Conservation (phyloP, 1,139 yeast species). For the Saccharomyces pastorianus region DNA sequence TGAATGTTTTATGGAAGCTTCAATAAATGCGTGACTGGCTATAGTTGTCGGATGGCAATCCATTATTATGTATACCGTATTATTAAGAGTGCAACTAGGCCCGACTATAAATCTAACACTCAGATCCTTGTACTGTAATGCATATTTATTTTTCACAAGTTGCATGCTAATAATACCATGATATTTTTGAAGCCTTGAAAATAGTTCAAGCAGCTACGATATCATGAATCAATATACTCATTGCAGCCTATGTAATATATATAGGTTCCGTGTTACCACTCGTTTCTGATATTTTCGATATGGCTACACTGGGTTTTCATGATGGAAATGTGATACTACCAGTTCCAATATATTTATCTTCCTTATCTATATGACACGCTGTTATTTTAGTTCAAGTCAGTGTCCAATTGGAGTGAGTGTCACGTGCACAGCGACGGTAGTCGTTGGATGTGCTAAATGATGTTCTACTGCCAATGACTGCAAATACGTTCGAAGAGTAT, state of each 20-base stretch:
- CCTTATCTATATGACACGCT: too few relatives aligned
- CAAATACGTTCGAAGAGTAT: background rate
- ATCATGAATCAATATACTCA: too few relatives aligned
- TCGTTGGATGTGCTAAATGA: too few relatives aligned
- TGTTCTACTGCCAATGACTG: background rate
- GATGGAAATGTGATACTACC: too few relatives aligned
- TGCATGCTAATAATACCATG: background rate
- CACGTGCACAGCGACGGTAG: too few relatives aligned
- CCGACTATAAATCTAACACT: background rate
- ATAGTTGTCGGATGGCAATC: background rate
- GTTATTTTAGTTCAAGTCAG: too few relatives aligned
- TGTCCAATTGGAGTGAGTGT: too few relatives aligned
- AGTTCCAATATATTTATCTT: too few relatives aligned
- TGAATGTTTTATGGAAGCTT: background rate
- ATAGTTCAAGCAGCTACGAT: background rate
- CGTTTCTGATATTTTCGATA: too few relatives aligned
- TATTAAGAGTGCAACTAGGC: background rate
- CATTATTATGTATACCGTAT: background rate
- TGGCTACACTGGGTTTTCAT: too few relatives aligned
- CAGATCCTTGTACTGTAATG: background rate
- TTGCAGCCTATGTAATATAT: background rate
- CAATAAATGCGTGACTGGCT: background rate
- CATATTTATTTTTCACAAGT: background rate
- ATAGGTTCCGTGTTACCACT: background rate
- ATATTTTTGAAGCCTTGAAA: background rate